These are phyloP conservation scores for Lathyrus oleraceus DNA, from an alignment of 306 rosid genomes.

Conservation along the genomic window DNA sequence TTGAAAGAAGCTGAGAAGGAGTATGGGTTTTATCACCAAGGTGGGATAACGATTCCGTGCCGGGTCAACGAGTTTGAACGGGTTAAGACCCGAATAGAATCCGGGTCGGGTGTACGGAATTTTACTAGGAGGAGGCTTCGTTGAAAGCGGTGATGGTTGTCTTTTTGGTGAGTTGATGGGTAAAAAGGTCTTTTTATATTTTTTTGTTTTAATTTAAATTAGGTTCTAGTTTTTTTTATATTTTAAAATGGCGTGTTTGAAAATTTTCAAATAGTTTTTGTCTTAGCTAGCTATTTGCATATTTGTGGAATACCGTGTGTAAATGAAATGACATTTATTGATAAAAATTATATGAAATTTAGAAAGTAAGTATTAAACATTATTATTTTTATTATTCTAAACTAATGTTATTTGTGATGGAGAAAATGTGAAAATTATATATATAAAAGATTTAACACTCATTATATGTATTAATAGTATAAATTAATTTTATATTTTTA, in stretches of 20 bases:
- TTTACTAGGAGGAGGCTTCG: conserved; percentile 42
- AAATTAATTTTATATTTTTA: too few species aligned
- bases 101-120: conserved; percentile 50
- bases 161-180: neutral
- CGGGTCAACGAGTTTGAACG: conserved; percentile 68
- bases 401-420: too few species aligned
- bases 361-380: neutral
- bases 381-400: too few species aligned
- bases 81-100: conserved; percentile 68
- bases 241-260: neutral
- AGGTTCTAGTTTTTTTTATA: neutral
- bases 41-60: conserved; percentile 90
- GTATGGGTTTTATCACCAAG: conserved; percentile 74
- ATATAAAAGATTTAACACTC: too few species aligned
- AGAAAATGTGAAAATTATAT: too few species aligned
- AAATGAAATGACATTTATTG: neutral
- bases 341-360: neutral
- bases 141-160: conserved; percentile 16
- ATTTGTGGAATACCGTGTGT: neutral
- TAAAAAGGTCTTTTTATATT: neutral
- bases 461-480: too few species aligned
- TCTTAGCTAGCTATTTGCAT: neutral
- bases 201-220: neutral
- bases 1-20: conserved; percentile 72
- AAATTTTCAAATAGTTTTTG: neutral